Evolutionary conservation across 2,329 filamentous ascomycete species (phyloP).

Genomic region (Cladosporium halotolerans): DNA sequence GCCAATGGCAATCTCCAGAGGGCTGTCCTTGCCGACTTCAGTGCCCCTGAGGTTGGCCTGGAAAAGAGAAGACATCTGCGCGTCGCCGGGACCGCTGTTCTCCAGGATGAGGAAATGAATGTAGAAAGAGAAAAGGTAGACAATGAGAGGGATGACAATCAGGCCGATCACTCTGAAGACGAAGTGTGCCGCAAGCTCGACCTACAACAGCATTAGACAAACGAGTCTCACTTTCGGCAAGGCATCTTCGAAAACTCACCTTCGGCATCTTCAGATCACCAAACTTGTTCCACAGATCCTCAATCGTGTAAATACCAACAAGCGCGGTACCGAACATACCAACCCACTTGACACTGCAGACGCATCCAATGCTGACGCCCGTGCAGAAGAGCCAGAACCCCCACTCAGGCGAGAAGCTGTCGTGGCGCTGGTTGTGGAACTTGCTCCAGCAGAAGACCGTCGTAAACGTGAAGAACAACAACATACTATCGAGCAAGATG

Average conservation of each 20-base stretch:
- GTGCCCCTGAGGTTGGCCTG: constrained; percentile 93
- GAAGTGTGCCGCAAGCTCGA: constrained; percentile 68
- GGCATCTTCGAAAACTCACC: constrained; percentile 40
- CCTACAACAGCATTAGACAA: constrained; percentile 34
- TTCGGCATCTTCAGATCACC: constrained; percentile 87
- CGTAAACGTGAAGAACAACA: constrained; percentile 96
- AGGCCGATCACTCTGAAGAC: constrained; percentile 74
- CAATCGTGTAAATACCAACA: constrained; percentile 89
- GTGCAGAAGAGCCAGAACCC: constrained; percentile 91
- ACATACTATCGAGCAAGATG: constrained; percentile 96
- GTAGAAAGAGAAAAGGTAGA: constrained; percentile 95
- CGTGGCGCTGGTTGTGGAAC: constrained; percentile 81
- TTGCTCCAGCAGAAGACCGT: constrained; percentile 96
- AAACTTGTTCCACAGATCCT: constrained; percentile 98
- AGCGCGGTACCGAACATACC: constrained; percentile 92
- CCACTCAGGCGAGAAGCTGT: constrained; percentile 88
- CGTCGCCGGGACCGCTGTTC: constrained; percentile 90
- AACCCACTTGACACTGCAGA: constrained; percentile 98
- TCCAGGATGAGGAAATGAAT: constrained; percentile 91
- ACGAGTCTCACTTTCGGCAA: neutral
- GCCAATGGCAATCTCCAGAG: constrained; percentile 82
- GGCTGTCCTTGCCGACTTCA: constrained; percentile 88
- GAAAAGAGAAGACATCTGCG: constrained; percentile 99
- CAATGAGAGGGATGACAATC: constrained; percentile 79
- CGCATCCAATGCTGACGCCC: constrained; percentile 91